A percentile compares a stretch with the other conserved stretches of the same genome.
Evolutionary conservation across 2,329 filamentous ascomycete species (phyloP).

Genomic region (Sclerotinia trifoliorum): DNA sequence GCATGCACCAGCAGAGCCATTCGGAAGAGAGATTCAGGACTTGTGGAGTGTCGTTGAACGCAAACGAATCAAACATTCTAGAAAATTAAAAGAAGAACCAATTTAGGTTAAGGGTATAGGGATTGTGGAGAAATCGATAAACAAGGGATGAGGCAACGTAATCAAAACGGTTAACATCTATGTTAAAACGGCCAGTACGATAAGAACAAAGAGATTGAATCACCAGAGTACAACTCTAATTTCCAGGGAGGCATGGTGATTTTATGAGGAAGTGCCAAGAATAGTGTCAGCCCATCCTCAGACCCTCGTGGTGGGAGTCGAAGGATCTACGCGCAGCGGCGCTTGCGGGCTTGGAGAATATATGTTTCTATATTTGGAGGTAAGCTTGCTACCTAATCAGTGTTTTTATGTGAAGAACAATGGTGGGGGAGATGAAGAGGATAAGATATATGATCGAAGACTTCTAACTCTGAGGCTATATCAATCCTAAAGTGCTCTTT

Average conservation of each 20-base stretch:
- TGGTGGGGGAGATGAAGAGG: neutral
- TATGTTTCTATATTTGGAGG: slow-evolving; percentile 16
- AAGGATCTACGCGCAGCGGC: slow-evolving; percentile 3
- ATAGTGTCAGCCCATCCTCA: slow-evolving; percentile 15
- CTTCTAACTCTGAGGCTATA: neutral
- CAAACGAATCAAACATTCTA: slow-evolving; percentile 21
- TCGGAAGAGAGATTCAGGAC: slow-evolving; percentile 16
- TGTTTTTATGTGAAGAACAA: neutral
- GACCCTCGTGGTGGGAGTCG: neutral
- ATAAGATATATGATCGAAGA: neutral
- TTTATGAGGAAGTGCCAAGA: slow-evolving; percentile 21
- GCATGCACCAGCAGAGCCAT: slow-evolving; percentile 16
- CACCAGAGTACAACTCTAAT: slow-evolving; percentile 12
- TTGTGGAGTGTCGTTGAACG: slow-evolving; percentile 7
- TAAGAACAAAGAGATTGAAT: neutral
- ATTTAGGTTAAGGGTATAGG: neutral
- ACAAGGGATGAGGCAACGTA: neutral
- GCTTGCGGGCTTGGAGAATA: slow-evolving; percentile 7
- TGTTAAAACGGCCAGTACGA: neutral
- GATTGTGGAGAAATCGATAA: neutral
- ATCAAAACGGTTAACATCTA: slow-evolving; percentile 1
- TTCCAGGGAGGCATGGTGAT: neutral
- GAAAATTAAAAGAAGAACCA: neutral
- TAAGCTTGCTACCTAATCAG: neutral
- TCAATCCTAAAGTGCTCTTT: neutral